Base-by-base conservation (phyloP, 73 alveolate species). In the Tetrahymena thermophila region DNA sequence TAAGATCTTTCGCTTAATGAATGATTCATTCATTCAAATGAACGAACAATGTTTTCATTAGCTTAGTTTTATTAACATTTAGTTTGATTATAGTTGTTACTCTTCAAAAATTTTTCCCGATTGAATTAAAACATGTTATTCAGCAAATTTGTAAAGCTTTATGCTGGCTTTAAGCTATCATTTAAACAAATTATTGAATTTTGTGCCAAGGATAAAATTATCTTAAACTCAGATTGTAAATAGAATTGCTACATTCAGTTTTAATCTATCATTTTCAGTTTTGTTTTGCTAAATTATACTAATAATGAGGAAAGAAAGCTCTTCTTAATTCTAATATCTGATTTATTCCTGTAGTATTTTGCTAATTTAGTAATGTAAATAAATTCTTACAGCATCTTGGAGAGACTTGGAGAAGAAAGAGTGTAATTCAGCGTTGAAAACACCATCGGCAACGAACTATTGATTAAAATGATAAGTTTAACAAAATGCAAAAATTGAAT, bases 371-470 rank as follows among this genome's bases (percentile, higher is more conserved):
- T 28, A 71, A 31, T 71, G 35, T 23, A 28, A n/a, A 71, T 71
- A 71, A 71, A 71, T 71, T 71, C 89, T 71, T 71, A 71, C 89
- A 38, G 97, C 97, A 31, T 95, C 97, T 84, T 94, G 94, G 85
- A 98, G 96, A 44, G 98, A 98, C 56, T 96, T 94, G 94, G 97
- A 97, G 93, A 98, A 97, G 96, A 98, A 97, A 85, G 97, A 98
- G 96, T 98, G 98, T 44, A 98, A 98, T 96, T 98, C 99, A 44
- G 99, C 99, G 94, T 98, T 85, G 98, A 98, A 98, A 94, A 98
- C 98, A 93, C 99, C 99, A 94, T 98, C 99, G 34, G 98, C 98
- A 58, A 98, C 98, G 96, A 98, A 98, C 97, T 98, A 71, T 23
- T 71, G 23, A 71, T 19, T 71, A 71, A 71, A 31, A 71, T n/a